These are phyloP conservation scores for Xylariomycetidae sp. DNA, from an alignment of 2,329 filamentous ascomycete genomes.

Conservation along the genomic window DNA sequence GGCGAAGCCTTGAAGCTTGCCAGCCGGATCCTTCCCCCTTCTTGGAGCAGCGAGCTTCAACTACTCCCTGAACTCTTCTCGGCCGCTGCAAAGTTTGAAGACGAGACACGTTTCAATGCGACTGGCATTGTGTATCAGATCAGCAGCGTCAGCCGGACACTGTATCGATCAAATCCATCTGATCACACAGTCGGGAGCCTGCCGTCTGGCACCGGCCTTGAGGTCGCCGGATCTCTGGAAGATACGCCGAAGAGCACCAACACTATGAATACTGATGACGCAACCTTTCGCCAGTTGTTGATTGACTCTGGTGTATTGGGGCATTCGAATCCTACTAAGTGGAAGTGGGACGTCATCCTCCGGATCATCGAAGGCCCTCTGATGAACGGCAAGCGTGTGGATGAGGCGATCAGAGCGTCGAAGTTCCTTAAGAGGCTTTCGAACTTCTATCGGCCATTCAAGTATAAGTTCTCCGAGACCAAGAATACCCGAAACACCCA, in stretches of 20 bases:
- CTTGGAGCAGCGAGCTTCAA: constrained; percentile 79
- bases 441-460: constrained; percentile 95
- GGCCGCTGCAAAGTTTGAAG: constrained; percentile 64
- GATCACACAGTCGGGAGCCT: constrained; percentile 31
- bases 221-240: constrained; percentile 45
- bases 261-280: constrained; percentile 50
- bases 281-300: constrained; percentile 57
- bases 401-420: constrained; percentile 88
- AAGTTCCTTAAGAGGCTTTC: constrained; percentile 95
- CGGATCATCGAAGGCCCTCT: constrained; percentile 89
- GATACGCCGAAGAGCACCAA: constrained; percentile 49
- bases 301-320: constrained; percentile 81
- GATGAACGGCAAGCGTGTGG: constrained; percentile 82
- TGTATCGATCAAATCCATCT: constrained; percentile 69
- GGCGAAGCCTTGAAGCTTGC: constrained; percentile 88
- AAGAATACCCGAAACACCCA: constrained; percentile 89
- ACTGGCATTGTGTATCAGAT: constrained; percentile 95
- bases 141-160: constrained; percentile 89
- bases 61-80: constrained; percentile 81
- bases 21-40: constrained; percentile 73
- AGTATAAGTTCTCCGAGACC: constrained; percentile 86
- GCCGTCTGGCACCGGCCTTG: constrained; percentile 38
- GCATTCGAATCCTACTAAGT: constrained; percentile 87
- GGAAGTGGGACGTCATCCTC: constrained; percentile 94
- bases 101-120: constrained; percentile 70